Percentiles rank a stretch among this genome's conserved stretches.
Conservation (phyloP, 2,329 filamentous ascomycete species). For the Beauveria australis region DNA sequence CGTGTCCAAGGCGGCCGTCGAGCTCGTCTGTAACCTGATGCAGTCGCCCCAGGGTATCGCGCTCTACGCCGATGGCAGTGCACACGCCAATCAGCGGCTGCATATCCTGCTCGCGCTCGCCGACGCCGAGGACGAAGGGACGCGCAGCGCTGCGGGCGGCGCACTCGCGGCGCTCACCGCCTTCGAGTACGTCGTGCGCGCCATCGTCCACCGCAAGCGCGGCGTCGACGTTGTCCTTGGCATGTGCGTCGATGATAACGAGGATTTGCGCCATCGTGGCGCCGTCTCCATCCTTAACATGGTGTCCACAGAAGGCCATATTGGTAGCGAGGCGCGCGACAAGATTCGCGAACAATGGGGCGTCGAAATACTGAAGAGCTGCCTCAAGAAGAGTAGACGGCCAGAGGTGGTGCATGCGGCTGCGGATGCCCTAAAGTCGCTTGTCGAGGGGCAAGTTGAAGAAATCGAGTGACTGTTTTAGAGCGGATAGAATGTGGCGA, state of each 20-base stretch:
- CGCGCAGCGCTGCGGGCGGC: slow-evolving; percentile 76
- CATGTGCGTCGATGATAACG: slow-evolving; percentile 65
- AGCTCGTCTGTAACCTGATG: slow-evolving; percentile 87
- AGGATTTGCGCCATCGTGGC: slow-evolving; percentile 63
- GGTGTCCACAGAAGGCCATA: slow-evolving; percentile 55
- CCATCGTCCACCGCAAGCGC: slow-evolving; percentile 60
- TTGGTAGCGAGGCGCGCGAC: slow-evolving; percentile 51
- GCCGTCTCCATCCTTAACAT: slow-evolving; percentile 70
- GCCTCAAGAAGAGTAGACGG: slow-evolving; percentile 59
- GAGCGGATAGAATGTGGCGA: not conserved
- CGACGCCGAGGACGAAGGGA: slow-evolving; percentile 74
- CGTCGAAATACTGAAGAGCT: slow-evolving; percentile 59
- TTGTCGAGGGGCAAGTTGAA: slow-evolving; percentile 38
- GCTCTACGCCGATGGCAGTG: slow-evolving; percentile 59
- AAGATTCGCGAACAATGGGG: slow-evolving; percentile 56
- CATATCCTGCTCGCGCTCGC: slow-evolving; percentile 81
- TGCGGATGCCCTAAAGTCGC: slow-evolving; percentile 62
- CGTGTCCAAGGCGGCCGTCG: slow-evolving; percentile 74
- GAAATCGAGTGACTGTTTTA: slow-evolving; percentile 1
- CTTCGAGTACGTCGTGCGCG: slow-evolving; percentile 65
- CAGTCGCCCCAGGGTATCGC: slow-evolving; percentile 57
- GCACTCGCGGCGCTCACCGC: slow-evolving; percentile 77
- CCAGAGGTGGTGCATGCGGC: slow-evolving; percentile 63
- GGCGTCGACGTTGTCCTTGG: slow-evolving; percentile 73
- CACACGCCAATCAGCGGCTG: slow-evolving; percentile 63